Evolutionary conservation across 768 basidiomycete species (phyloP), one percentile per base, ranked within the genome.

Genomic region (Dendrothele bispora): DNA sequence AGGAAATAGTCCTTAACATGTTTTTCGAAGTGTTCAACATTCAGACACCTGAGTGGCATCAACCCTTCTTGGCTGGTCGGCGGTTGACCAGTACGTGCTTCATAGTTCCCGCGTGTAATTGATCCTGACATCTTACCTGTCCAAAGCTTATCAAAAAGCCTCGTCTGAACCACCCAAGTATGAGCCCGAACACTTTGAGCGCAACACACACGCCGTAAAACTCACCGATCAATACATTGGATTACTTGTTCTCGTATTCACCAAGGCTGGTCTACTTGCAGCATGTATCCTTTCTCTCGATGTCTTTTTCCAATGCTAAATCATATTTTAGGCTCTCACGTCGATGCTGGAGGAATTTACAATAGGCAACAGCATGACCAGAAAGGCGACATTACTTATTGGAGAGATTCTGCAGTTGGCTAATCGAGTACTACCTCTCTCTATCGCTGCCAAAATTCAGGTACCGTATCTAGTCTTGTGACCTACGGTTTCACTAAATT

Each of bases 1-100:
- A 97, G 95, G 95, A 98, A 72, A 82, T 93, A 25, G 75, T 98
- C 28, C 72, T 98, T 43, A 92, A 98, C 56, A 87, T 97, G 81
- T 88, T 98, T 58, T 98, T 98, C 58, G 89, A 91, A 51, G 74
- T 95, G 15, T 70, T 99, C 17, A 91, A 93, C 47, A 95, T 98
- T 66, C 91, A 91, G 63, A 79, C 88, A 1, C 90, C 93, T 1
- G 87, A 88, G 37, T 98, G 95, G 93, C 91, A 91, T 61, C 81
- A 91, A 57, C 88, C 91, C 0, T 98, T 95, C 59, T 86, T 97
- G 28, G 87, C 87, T 47, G 94, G 93, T 10, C 82, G 90, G 39
- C 77, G 94, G 24, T 67, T 97, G 45, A 95, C 93, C 2, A 88
- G 94, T 94, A 60, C 51, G 84, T 57, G 38, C n/a, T 29, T 22